These are phyloP conservation scores for Diaporthe sp. DNA, from an alignment of 2,329 filamentous ascomycete species.

Conservation along the genomic window DNA sequence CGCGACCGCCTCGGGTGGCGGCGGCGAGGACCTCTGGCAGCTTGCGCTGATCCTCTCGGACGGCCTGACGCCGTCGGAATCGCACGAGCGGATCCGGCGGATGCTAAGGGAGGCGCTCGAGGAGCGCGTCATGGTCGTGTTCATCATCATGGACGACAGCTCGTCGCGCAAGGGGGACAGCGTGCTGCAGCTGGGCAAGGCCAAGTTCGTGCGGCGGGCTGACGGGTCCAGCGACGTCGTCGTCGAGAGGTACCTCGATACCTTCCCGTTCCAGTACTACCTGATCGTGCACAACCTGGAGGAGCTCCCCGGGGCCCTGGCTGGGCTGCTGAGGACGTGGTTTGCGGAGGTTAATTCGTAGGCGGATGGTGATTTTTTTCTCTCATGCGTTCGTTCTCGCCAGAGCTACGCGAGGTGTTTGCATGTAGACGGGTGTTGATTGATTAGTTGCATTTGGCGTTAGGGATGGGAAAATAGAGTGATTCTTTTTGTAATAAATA, in stretches of 20 bases:
- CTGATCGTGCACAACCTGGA: conserved; percentile 92
- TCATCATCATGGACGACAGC: conserved; percentile 88
- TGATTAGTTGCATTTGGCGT: conserved; percentile 19
- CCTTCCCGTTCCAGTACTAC: conserved; percentile 97
- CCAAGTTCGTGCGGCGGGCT: conserved; percentile 80
- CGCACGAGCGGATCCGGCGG: conserved; percentile 85
- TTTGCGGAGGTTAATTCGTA: conserved; percentile 78
- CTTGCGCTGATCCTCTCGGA: conserved; percentile 93
- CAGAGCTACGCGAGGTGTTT: no score
- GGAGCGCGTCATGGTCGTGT: conserved; percentile 97
- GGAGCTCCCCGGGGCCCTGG: conserved; percentile 90
- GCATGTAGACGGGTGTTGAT: neutral
- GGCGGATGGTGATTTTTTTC: neutral
- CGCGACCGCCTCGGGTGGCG: conserved; percentile 54
- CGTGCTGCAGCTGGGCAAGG: conserved; percentile 90
- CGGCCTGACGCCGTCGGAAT: conserved; percentile 84
- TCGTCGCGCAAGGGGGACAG: conserved; percentile 64
- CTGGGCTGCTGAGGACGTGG: conserved; percentile 93
- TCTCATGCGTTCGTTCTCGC: neutral
- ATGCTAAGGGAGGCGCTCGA: conserved; percentile 90
- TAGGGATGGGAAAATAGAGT: conserved; percentile 11
- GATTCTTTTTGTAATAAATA: neutral
- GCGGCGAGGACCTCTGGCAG: conserved; percentile 85
- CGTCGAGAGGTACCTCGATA: conserved; percentile 92
- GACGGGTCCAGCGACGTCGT: conserved; percentile 75